A percentile compares a stretch with the other conserved stretches of the same genome.
phyloP scores from a whole-genome alignment of 768 basidiomycete species.

The Kwoniella sp. region DNA sequence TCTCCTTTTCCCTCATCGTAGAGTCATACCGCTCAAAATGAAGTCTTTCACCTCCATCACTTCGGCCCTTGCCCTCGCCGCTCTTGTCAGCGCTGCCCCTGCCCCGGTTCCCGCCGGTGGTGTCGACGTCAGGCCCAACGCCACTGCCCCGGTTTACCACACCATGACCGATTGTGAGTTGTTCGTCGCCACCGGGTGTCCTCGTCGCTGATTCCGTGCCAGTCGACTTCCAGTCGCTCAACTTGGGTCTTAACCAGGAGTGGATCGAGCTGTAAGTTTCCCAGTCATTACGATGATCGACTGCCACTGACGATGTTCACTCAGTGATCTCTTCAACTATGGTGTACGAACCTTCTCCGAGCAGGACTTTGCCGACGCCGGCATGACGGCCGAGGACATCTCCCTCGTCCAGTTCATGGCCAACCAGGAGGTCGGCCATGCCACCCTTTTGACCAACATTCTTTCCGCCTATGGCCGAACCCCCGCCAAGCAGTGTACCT shows the following conservation, averaged over 20 bases:
- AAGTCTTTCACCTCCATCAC: slow-evolving; percentile 15
- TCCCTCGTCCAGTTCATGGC: slow-evolving; percentile 62
- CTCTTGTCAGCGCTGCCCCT: slow-evolving; percentile 35
- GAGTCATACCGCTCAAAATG: background rate
- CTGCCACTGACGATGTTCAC: background rate
- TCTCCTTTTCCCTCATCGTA: background rate
- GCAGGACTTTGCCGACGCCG: slow-evolving; percentile 59
- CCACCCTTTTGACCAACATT: slow-evolving; percentile 55
- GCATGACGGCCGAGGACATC: slow-evolving; percentile 57
- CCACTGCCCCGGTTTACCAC: slow-evolving; percentile 45
- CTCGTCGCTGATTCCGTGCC: background rate
- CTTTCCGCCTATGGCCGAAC: slow-evolving; percentile 53
- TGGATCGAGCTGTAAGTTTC: slow-evolving; percentile 57
- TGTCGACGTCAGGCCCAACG: slow-evolving; percentile 45
- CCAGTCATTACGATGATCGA: background rate
- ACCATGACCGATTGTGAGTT: slow-evolving; percentile 40
- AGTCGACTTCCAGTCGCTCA: slow-evolving; percentile 58
- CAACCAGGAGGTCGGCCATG: slow-evolving; percentile 59
- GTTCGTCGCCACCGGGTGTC: background rate
- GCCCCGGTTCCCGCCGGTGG: slow-evolving; percentile 40
- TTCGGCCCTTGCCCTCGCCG: slow-evolving; percentile 16
- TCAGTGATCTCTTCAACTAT: slow-evolving; percentile 57
- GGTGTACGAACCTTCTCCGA: slow-evolving; percentile 58
- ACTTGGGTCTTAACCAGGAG: slow-evolving; percentile 63
- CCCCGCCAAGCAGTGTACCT: slow-evolving; percentile 55